Evolutionary conservation across 2,329 filamentous ascomycete genomes (phyloP).

Genomic region (Davidsoniella neocaledoniae): DNA sequence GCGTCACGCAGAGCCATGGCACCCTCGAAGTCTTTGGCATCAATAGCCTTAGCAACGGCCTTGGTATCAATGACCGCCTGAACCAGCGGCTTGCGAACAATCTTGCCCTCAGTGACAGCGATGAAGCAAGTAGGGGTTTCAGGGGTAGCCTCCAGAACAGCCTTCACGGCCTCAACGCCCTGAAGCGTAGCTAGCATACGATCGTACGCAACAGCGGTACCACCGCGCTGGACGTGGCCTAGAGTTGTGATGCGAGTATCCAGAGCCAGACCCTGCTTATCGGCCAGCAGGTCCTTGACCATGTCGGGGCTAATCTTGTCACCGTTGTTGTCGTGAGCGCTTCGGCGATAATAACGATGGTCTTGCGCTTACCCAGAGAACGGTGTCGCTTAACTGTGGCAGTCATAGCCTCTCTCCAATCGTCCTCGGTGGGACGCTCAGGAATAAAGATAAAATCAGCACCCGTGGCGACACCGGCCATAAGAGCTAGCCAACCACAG

Average conservation of each 20-base stretch:
- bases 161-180: slow-evolving; percentile 84
- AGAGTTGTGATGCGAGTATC: slow-evolving; percentile 92
- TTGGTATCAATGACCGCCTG: slow-evolving; percentile 78
- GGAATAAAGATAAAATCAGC: slow-evolving; percentile 96
- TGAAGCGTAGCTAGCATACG: slow-evolving; percentile 85
- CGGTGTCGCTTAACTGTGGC: slow-evolving; percentile 65
- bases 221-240: slow-evolving; percentile 93
- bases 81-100: slow-evolving; percentile 75
- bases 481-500: slow-evolving; percentile 92
- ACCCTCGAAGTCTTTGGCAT: slow-evolving; percentile 66
- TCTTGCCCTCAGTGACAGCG: slow-evolving; percentile 95
- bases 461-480: slow-evolving; percentile 87
- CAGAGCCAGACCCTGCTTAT: slow-evolving; percentile 53
- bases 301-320: slow-evolving; percentile 66
- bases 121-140: slow-evolving; percentile 88
- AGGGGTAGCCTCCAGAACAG: slow-evolving; percentile 75
- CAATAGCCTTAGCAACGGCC: slow-evolving; percentile 65
- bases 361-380: slow-evolving; percentile 80
- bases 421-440: slow-evolving; percentile 71
- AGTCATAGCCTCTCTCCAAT: slow-evolving; percentile 85
- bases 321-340: slow-evolving; percentile 69
- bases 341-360: slow-evolving; percentile 97
- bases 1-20: slow-evolving; percentile 82
- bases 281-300: slow-evolving; percentile 78
- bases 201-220: slow-evolving; percentile 83